A percentile compares a stretch with the other conserved stretches of the same genome.
Evolutionary conservation across 208 protist species (phyloP).

Genomic region (Trypanosoma cruzi): DNA sequence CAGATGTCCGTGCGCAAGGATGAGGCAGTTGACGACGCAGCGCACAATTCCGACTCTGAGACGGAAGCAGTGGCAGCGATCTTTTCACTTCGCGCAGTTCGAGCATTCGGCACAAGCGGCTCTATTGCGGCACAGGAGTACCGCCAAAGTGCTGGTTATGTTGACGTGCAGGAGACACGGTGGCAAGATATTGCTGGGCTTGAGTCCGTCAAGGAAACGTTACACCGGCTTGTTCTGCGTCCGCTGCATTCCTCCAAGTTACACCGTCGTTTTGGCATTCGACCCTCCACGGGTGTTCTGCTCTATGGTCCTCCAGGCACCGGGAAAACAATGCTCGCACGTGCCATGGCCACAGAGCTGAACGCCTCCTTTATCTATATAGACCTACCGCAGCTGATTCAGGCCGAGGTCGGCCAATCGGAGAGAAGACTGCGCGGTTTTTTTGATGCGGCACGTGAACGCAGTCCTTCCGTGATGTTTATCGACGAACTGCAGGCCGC

Average conservation of each 20-base stretch:
- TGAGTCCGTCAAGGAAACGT: slow-evolving; percentile 44
- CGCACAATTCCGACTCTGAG: background rate
- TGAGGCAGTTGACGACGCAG: too few species aligned
- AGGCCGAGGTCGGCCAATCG: slow-evolving; percentile 91
- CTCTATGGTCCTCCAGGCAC: slow-evolving; percentile 93
- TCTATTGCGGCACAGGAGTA: slow-evolving; percentile 53
- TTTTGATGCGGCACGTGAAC: slow-evolving; percentile 78
- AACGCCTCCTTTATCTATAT: slow-evolving; percentile 93
- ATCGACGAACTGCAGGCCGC: slow-evolving; percentile 96
- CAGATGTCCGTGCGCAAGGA: too few species aligned
- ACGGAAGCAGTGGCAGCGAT: slow-evolving; percentile 13
- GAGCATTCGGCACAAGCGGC: slow-evolving; percentile 44
- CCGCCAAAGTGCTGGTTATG: slow-evolving; percentile 59
- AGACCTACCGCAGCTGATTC: slow-evolving; percentile 81
- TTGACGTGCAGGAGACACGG: slow-evolving; percentile 68
- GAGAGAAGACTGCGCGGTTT: slow-evolving; percentile 85
- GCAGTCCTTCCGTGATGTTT: slow-evolving; percentile 90
- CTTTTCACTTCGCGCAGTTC: slow-evolving; percentile 37
- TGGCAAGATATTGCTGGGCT: slow-evolving; percentile 86
- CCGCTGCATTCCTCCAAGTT: slow-evolving; percentile 32
- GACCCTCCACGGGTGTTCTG: slow-evolving; percentile 90
- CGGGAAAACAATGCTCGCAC: slow-evolving; percentile 93
- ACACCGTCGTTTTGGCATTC: slow-evolving; percentile 47
- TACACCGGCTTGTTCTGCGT: slow-evolving; percentile 51
- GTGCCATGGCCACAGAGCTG: slow-evolving; percentile 91